Percentiles rank a stretch among this genome's conserved stretches.
phyloP scores from a whole-genome alignment of 345 rosid species.

The Laguncularia racemosa region DNA sequence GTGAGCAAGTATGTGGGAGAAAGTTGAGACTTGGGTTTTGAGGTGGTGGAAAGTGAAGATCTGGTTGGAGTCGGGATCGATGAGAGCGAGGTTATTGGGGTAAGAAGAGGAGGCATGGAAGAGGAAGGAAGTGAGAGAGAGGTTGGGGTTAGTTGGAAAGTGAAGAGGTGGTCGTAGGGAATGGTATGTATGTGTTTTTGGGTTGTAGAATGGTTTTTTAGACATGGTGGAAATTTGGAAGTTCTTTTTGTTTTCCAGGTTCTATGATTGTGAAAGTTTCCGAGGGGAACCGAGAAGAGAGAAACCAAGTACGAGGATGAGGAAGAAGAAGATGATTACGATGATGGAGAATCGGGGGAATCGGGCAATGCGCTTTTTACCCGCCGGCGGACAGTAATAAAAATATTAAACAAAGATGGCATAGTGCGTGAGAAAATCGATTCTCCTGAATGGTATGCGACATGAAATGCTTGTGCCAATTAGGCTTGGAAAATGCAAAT shows the following conservation, averaged over 20 bases:
- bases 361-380: too few relatives aligned
- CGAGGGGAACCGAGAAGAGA: too few relatives aligned
- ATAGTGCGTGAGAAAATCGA: too few relatives aligned
- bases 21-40: conserved; percentile 19
- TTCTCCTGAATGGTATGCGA: too few relatives aligned
- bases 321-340: too few relatives aligned
- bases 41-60: conserved; percentile 30
- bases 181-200: conserved; percentile 16
- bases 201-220: conserved; percentile 10
- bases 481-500: too few relatives aligned
- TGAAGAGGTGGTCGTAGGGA: conserved; percentile 24
- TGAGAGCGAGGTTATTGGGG: conserved; percentile 27
- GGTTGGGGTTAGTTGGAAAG: conserved; percentile 23
- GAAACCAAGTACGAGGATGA: neutral
- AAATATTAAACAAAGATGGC: too few relatives aligned
- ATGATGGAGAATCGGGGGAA: too few relatives aligned
- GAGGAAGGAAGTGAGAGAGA: conserved; percentile 25
- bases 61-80: conserved; percentile 21
- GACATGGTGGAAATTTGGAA: conserved; percentile 4
- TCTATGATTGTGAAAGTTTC: too few relatives aligned
- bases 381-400: too few relatives aligned
- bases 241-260: too few relatives aligned
- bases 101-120: conserved; percentile 19
- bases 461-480: too few relatives aligned
- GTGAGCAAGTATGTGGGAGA: conserved; percentile 23